Base-by-base conservation (phyloP, 192 early-diverging fungal genomes). In the Rhizoclosmatium sp. region DNA sequence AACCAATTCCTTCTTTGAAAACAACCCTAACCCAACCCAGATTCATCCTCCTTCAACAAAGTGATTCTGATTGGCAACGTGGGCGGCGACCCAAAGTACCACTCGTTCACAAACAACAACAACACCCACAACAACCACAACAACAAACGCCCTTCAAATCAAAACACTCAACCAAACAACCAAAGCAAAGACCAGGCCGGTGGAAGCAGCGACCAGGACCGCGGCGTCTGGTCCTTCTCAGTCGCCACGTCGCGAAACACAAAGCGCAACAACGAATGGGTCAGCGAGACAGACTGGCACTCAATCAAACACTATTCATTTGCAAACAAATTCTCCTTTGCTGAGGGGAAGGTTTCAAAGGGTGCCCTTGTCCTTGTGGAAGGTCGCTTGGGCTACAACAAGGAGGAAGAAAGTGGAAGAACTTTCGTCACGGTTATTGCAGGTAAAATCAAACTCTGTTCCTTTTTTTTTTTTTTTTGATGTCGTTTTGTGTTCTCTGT, bases 231-330 rank as follows among this genome's bases (percentile, higher is more conserved):
- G 78, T 64, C 69, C 45, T 80, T 80, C 61, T 31, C 46, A n/a
- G 40, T 80, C 10, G 78, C 70, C 2, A 80, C 78, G 39, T 74
- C 56, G 46, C 49, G 49, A n/a, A 69, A 41, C 51, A 46, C 41
- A 21, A 67, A 54, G 31, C 51, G 60, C 3, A 59, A 46, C 12
- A 76, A 77, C 10, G 75, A 77, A 31, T 84, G 70, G 68, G 78
- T 54, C 19, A 65, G 40, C 9, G 79, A 80, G 19, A 80, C 79
- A 7, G n/a, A 47, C 10, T 80, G 79, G 79, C 79, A 80, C 54
- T 9, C 51, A 5, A 31, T 80, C 19, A 75, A 51, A 39, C 46
- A 54, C 19, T 66, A 56, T 40, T 44, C 64, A 3, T 5, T 44
- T 31, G 12, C 40, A 3, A 51, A 71, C 10, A 60, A 23, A 19